Percentiles rank a stretch among this genome's conserved stretches.
phyloP scores from a whole-genome alignment of 2,329 filamentous ascomycete species.

The Ceratocystis variospora region DNA sequence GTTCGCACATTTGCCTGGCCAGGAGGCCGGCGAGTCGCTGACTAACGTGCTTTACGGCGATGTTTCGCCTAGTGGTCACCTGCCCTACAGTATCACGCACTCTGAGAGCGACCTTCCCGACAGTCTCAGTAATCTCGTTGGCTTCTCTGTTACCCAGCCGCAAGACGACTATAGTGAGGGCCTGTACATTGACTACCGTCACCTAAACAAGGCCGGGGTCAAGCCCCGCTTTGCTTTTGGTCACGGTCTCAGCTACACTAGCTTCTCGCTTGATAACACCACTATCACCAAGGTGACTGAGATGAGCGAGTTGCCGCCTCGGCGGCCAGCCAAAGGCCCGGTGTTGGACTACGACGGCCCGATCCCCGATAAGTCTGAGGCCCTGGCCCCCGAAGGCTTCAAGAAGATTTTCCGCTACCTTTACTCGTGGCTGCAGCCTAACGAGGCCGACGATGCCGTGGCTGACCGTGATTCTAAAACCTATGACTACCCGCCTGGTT shows the following conservation, averaged over 20 bases:
- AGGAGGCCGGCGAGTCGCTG: constrained; percentile 74
- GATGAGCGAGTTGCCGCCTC: constrained; percentile 30
- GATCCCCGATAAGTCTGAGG: constrained; percentile 40
- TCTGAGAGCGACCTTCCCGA: constrained; percentile 57
- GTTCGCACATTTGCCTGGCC: constrained; percentile 72
- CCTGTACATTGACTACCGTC: constrained; percentile 71
- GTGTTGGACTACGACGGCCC: constrained; percentile 34
- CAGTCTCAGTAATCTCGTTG: constrained; percentile 27
- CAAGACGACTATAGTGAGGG: constrained; percentile 77
- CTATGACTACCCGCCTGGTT: constrained; percentile 54
- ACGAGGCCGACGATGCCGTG: constrained; percentile 31
- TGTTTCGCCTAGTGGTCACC: constrained; percentile 59
- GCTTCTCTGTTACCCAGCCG: constrained; percentile 45
- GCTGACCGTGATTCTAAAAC: constrained; percentile 26
- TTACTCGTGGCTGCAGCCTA: constrained; percentile 48
- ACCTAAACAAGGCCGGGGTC: constrained; percentile 67
- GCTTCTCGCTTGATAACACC: constrained; percentile 46
- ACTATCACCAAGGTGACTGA: constrained; percentile 34
- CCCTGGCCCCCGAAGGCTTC: constrained; percentile 46
- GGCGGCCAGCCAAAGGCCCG: constrained; percentile 28
- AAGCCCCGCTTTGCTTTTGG: constrained; percentile 75
- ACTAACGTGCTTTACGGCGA: constrained; percentile 68
- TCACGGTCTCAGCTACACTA: constrained; percentile 70
- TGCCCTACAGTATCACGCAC: constrained; percentile 79
- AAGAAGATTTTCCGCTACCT: constrained; percentile 49